Base-by-base conservation (phyloP, 768 basidiomycete species). In the Dacryopinax spathularia region DNA sequence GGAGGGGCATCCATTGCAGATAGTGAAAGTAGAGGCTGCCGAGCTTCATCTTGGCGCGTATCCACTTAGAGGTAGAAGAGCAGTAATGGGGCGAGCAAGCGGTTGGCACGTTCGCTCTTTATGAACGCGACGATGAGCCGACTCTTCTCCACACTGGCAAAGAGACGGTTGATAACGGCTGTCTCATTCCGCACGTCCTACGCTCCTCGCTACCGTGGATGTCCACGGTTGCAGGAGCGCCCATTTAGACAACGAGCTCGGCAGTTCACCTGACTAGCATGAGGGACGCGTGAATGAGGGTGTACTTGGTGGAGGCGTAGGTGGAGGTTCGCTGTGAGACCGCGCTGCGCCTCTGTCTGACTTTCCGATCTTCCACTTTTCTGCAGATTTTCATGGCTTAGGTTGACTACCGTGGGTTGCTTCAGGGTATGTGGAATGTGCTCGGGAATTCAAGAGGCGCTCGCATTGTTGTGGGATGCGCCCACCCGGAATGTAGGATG, bases 1-100 rank as follows among this genome's bases (percentile, higher is more conserved):
- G 48, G 25, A 56, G 48, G 6, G 48, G 48, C 29, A 56, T 56
- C 48, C 48, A 56, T 56, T 56, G 48, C 48, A 56, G 48, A 56
- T 56, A 56, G 48, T 56, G 48, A 29, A 56, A 56, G 25, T 56
- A 56, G 25, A 56, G 3, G 18, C 25, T 56, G 5, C 48, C 48
- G 48, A 56, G 25, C 48, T 56, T 56, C 48, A 56, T 56, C 3
- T 29, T 56, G 39, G 5, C n/a, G n/a, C n/a, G n/a, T n/a, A n/a
- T n/a, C n/a, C n/a, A n/a, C n/a, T n/a, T n/a, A n/a, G n/a, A n/a
- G n/a, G n/a, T n/a, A n/a, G n/a, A n/a, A n/a, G n/a, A n/a, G n/a
- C n/a, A n/a, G n/a, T n/a, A n/a, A 41, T 41, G 39, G 4, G 18
- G 39, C 39, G 39, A 41, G 39, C 6, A 41, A 18, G 22, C 18